Base-by-base conservation (phyloP, 495 filamentous ascomycete genomes). In the Poronia punctata region DNA sequence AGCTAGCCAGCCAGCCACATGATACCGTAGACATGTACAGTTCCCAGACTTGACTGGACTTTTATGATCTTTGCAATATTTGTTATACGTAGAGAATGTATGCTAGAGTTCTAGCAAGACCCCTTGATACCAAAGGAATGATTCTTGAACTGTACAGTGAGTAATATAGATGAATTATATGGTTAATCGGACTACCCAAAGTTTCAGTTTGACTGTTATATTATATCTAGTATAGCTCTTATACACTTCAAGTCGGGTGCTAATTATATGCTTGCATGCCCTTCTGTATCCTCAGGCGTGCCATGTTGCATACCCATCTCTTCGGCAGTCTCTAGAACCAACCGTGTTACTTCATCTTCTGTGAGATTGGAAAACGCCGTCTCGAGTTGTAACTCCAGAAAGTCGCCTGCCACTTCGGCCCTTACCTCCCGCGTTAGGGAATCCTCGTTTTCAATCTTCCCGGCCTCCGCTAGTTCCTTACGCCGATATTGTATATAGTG, bases 241-340 rank as follows among this genome's bases (percentile, higher is more conserved):
- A 32, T 12, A 31, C 37, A 30, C n/a, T 19, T n/a, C n/a, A 15
- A 34, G 19, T 10, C 19, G 4, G 3, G 20, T 24, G 10, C 3
- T 38, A 7, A 44, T 6, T 24, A 32, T 16, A 9, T 1, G 11
- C 14, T 16, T 7, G 16, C 2, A 17, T 18, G 10, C 20, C 18
- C 12, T 14, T 44, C 41, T 24, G 41, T 23, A 7, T 32, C 27
- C 16, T 38, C 20, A 38, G 25, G 15, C 24, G 18, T 32, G 12
- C 42, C 36, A 18, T 11, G 32, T 7, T 59, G 60, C 43, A 74
- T 67, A 5, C 72, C 70, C 78, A 83, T 80, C 41, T 79, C 74
- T 32, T 42, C 38, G 11, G 76, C 75, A 15, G 71, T 72, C 15
- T 56, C 46, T 16, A 53, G 50, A 17, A 81, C 38, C 24, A 45